Base-by-base conservation (phyloP, 495 filamentous ascomycete genomes). In the Penicillium verhagenii region DNA sequence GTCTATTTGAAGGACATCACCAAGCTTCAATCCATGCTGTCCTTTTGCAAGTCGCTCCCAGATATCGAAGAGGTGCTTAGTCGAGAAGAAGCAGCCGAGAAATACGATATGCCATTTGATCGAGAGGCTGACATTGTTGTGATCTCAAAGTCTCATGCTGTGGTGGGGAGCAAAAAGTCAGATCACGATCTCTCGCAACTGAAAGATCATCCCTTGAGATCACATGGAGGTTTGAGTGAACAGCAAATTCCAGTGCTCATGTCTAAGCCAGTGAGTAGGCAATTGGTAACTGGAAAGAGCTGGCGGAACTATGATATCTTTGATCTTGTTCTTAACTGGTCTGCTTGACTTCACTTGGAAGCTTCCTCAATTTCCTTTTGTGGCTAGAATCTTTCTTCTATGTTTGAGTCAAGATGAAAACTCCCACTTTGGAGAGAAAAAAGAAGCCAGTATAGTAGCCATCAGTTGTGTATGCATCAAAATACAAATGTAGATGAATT, bases 251-350 rank as follows among this genome's bases (percentile, higher is more conserved):
- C 67, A 8, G 23, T 73, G 8, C 53, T 73, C 6, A 63, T 59
- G 52, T 69, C 67, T 11, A 66, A 56, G 38, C 51, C 58, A 18
- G 18, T 59, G 0, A 23, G 14, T 5, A n/a, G 7, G 33, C 9
- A 29, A 33, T 10, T 5, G 25, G 4, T 6, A 13, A 33, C 8
- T 43, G n/a, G 18, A 11, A 63, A 56, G 47, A 7, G 24, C 4
- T 70, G 67, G 68, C 65, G 62, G 33, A 72, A 71, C 45, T 71
- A 62, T 50, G 67, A 73, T 53, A 48, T 70, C 11, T 67, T 73
- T 58, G 64, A 71, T 56, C 58, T 72, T 31, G 63, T 59, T 26
- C 48, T 73, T 7, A 72, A 73, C 56, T 63, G 60, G 33, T 16
- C 33, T 14, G 33, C 13, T 14, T 35, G 33, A 35, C 13, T 13